Conservation (phyloP, 352 stramenopile species). For the Phytopythium aichiense region DNA sequence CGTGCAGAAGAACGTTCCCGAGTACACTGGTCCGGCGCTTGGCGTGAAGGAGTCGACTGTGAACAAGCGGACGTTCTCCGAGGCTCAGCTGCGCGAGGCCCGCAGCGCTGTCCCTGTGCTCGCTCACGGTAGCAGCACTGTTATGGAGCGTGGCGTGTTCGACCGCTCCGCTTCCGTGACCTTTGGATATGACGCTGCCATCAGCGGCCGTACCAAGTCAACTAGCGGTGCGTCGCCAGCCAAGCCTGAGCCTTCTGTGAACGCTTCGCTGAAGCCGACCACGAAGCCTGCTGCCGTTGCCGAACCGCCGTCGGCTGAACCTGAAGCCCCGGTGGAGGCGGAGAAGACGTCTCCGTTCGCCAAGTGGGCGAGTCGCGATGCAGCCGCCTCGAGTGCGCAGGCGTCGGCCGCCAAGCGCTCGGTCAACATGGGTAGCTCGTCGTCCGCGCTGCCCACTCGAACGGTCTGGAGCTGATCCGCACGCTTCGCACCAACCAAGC, state of each 20-base stretch:
- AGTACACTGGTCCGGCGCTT: slow-evolving; percentile 64
- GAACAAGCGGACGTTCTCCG: slow-evolving; percentile 61
- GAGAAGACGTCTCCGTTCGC: slow-evolving; percentile 18
- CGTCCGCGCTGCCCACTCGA: slow-evolving; percentile 35
- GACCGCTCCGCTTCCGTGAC: slow-evolving; percentile 69
- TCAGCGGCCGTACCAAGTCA: slow-evolving; percentile 22
- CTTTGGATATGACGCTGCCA: slow-evolving; percentile 51
- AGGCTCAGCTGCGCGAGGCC: slow-evolving; percentile 63
- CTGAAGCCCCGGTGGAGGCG: neutral
- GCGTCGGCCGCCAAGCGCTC: neutral
- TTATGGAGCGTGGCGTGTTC: slow-evolving; percentile 64
- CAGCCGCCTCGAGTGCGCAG: slow-evolving; percentile 3
- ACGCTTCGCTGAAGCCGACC: slow-evolving; percentile 8
- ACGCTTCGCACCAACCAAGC: neutral
- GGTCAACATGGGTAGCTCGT: slow-evolving; percentile 19
- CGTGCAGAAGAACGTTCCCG: slow-evolving; percentile 68
- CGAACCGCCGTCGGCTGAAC: neutral
- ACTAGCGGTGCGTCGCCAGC: slow-evolving; percentile 9
- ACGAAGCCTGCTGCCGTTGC: slow-evolving; percentile 2
- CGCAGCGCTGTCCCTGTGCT: slow-evolving; percentile 50
- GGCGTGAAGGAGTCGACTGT: slow-evolving; percentile 69
- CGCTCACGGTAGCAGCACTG: slow-evolving; percentile 41
- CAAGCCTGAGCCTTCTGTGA: slow-evolving; percentile 11
- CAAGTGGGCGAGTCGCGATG: slow-evolving; percentile 21
- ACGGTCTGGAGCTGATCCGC: slow-evolving; percentile 45